phyloP scores from a whole-genome alignment of 371 early-diverging fungal genomes.

The Mucor irregularis region DNA sequence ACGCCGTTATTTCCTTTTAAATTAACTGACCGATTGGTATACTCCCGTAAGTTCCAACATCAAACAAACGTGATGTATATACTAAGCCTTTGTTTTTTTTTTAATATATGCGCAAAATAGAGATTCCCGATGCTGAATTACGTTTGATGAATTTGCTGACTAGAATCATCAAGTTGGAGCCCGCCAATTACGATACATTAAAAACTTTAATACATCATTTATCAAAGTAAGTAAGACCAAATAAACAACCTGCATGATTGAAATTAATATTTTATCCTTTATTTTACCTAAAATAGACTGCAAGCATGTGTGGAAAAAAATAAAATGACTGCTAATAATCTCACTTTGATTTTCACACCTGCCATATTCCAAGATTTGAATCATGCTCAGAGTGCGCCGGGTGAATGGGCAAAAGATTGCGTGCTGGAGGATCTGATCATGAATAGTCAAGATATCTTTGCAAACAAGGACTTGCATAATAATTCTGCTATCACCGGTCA shows the following conservation, averaged over 20 bases:
- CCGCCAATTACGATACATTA: slow-evolving; percentile 60
- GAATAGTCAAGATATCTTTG: slow-evolving; percentile 42
- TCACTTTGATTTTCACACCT: slow-evolving; percentile 60
- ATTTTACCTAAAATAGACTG: not conserved
- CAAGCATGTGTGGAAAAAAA: slow-evolving; percentile 51
- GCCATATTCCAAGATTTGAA: slow-evolving; percentile 65
- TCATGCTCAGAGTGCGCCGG: slow-evolving; percentile 43
- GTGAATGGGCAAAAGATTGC: slow-evolving; percentile 49
- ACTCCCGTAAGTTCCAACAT: slow-evolving; percentile 63
- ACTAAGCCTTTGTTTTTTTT: not conserved
- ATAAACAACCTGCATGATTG: no score
- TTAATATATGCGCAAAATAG: slow-evolving; percentile 15
- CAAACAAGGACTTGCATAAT: slow-evolving; percentile 45
- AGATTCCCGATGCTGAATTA: slow-evolving; percentile 48
- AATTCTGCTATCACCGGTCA: slow-evolving; percentile 50
- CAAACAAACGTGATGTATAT: not conserved
- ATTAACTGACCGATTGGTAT: slow-evolving; percentile 54
- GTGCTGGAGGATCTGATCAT: slow-evolving; percentile 49
- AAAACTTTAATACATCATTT: slow-evolving; percentile 56
- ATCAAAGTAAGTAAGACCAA: slow-evolving; percentile 37
- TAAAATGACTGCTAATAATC: slow-evolving; percentile 58
- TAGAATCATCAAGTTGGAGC: slow-evolving; percentile 49
- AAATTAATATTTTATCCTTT: no score
- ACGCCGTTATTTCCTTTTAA: slow-evolving; percentile 67
- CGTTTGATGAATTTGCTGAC: slow-evolving; percentile 54